Conservation (phyloP, 129 eudicot genomes). For the Cynara cardunculus region DNA sequence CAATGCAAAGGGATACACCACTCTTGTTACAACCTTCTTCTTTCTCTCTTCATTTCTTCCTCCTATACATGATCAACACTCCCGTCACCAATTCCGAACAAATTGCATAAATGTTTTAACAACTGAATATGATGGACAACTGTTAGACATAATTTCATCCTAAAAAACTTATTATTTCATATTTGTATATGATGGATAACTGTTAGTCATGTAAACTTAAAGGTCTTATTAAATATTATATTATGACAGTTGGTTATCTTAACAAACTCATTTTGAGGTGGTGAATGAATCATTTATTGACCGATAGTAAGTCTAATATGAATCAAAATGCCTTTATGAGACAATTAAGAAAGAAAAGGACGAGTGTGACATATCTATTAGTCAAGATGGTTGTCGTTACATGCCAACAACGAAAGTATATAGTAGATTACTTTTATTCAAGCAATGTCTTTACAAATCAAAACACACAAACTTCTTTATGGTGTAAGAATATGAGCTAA, state of each 20-base stretch:
- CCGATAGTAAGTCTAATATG: no score
- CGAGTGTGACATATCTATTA: neutral
- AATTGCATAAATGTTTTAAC: neutral
- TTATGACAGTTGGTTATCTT: neutral
- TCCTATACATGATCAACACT: neutral
- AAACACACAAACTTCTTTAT: no score
- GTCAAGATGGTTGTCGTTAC: neutral
- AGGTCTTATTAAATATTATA: neutral
- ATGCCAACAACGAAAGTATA: neutral
- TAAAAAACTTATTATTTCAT: no score
- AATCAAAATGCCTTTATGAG: neutral
- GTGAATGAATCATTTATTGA: no score
- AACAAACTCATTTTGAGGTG: neutral
- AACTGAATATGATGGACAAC: no score
- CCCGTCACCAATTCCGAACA: neutral
- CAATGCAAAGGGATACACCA: constrained; percentile 14
- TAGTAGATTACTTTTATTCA: neutral
- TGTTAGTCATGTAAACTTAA: neutral
- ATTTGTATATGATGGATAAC: neutral
- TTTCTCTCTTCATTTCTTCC: constrained; percentile 3
- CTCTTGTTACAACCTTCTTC: constrained; percentile 11
- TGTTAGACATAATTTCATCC: no score
- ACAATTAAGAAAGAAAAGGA: neutral
- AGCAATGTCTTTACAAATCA: neutral
- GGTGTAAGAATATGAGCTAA: no score